Evolutionary conservation across 225 moss, liverwort and hornwort species (phyloP), one percentile per base, ranked within the genome.

Genomic region (Rhytidiadelphus loreus): DNA sequence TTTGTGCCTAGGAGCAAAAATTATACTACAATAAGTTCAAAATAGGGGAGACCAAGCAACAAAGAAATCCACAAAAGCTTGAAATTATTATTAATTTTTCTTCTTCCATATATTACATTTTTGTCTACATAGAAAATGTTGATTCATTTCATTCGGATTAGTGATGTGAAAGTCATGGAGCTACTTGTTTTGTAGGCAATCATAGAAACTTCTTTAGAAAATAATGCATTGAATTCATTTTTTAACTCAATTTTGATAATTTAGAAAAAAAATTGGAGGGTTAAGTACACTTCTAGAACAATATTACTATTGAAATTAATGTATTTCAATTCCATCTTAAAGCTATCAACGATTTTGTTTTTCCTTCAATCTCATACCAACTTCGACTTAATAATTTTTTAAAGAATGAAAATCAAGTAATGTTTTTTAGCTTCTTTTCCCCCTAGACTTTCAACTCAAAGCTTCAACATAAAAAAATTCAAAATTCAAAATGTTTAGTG

Each of bases 1-100:
- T 41, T 0, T 1, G 8, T 24, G 8, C 6, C 0, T 15, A 14
- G 25, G 8, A 70, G 15, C 13, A 39, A 39, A 39, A 24, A 8
- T 24, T 41, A 23, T 39, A 1, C 14, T 3, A 71, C 16, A 26
- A 43, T 25, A 43, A 71, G 26, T 3, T 71, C 71, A 26, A 43
- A 69, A 13, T 41, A 0, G 14, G 1, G 4, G 14, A 39, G 3
- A 24, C 3, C 1, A 0, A 2, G 0, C 9, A 15, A 2, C 1
- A 43, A 71, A 43, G 3, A 41, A n/a, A 6, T 22, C 14, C 14
- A 14, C 1, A 41, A 15, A 26, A 8, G 2, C 0, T 15, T 71
- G 4, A 71, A 41, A 41, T 41, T 41, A 8, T 4, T 14, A 13
- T 39, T n/a, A 7, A 24, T 7, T 7, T 13, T 23, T 2, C n/a